Conservation (phyloP, 805 yeast genomes). For the Nadsonia fulvescens region DNA sequence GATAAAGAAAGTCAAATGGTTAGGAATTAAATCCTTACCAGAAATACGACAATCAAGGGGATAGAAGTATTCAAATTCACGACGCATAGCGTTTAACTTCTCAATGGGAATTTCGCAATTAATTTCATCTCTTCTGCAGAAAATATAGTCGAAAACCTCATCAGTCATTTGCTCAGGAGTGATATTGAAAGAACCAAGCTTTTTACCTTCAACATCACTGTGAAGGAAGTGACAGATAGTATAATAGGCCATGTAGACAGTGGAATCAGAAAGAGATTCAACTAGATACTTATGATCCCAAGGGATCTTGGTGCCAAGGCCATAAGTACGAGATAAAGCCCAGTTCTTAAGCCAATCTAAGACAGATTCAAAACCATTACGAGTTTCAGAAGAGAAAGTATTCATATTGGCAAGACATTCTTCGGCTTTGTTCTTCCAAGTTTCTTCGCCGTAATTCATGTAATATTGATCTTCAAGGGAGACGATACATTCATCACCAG, state of each 20-base stretch:
- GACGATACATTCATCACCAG: slow-evolving; percentile 93
- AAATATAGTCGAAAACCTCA: slow-evolving; percentile 83
- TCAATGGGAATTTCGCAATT: slow-evolving; percentile 42
- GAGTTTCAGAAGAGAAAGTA: slow-evolving; percentile 65
- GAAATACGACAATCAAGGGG: slow-evolving; percentile 86
- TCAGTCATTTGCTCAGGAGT: slow-evolving; percentile 75
- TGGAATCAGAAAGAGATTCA: slow-evolving; percentile 90
- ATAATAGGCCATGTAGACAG: slow-evolving; percentile 87
- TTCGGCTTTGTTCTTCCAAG: slow-evolving; percentile 68
- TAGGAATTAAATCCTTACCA: slow-evolving; percentile 94
- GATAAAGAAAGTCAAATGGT: slow-evolving; percentile 90
- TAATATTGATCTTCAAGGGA: slow-evolving; percentile 98
- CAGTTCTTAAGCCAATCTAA: slow-evolving; percentile 93
- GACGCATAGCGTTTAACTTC: slow-evolving; percentile 55
- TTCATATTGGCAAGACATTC: slow-evolving; percentile 65
- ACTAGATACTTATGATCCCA: slow-evolving; percentile 92
- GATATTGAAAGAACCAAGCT: slow-evolving; percentile 54
- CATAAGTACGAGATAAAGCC: slow-evolving; percentile 95
- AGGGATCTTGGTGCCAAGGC: slow-evolving; percentile 86
- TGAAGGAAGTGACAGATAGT: slow-evolving; percentile 80
- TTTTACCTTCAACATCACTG: slow-evolving; percentile 66
- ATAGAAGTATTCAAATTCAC: slow-evolving; percentile 92
- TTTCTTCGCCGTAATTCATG: slow-evolving; percentile 87
- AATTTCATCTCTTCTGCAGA: slow-evolving; percentile 46
- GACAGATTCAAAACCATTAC: slow-evolving; percentile 84